Conservation (phyloP, 164 flowering plant species). For the Protea cynaroides region DNA sequence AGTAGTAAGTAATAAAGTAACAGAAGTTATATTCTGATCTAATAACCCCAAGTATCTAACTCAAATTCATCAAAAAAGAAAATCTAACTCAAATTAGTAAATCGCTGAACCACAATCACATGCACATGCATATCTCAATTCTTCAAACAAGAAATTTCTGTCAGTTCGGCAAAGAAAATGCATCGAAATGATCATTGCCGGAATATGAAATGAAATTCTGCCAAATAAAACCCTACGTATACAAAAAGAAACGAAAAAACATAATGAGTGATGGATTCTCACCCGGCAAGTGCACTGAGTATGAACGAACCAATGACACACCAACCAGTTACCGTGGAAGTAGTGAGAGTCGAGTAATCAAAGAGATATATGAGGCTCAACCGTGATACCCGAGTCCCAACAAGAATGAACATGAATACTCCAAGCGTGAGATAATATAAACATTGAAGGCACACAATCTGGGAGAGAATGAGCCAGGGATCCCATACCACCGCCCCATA, state of each 20-base stretch:
- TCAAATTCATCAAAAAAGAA: too few relatives aligned
- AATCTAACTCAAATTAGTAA: too few relatives aligned
- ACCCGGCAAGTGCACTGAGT: slow-evolving; percentile 77
- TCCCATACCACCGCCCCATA: slow-evolving; percentile 96
- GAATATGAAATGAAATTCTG: neutral
- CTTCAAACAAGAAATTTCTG: neutral
- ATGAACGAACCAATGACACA: slow-evolving; percentile 65
- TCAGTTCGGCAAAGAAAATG: neutral
- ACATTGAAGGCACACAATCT: slow-evolving; percentile 82
- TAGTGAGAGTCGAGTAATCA: slow-evolving; percentile 67
- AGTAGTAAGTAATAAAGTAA: too few relatives aligned
- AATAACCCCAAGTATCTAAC: too few relatives aligned
- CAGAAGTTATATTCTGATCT: too few relatives aligned
- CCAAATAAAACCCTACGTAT: too few relatives aligned
- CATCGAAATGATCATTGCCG: neutral
- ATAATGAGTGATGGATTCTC: slow-evolving; percentile 13
- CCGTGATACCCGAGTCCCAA: slow-evolving; percentile 77
- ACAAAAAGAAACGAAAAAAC: neutral
- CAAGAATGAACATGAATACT: slow-evolving; percentile 51
- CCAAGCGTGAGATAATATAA: slow-evolving; percentile 77
- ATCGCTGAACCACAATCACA: neutral
- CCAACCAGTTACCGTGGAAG: slow-evolving; percentile 84
- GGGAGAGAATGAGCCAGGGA: slow-evolving; percentile 94
- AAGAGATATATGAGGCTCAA: slow-evolving; percentile 89
- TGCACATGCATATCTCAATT: neutral